Percentiles rank a stretch among this genome's conserved stretches.
phyloP scores from a whole-genome alignment of 169 alveolate genomes.

The Miamiensis avidus region DNA sequence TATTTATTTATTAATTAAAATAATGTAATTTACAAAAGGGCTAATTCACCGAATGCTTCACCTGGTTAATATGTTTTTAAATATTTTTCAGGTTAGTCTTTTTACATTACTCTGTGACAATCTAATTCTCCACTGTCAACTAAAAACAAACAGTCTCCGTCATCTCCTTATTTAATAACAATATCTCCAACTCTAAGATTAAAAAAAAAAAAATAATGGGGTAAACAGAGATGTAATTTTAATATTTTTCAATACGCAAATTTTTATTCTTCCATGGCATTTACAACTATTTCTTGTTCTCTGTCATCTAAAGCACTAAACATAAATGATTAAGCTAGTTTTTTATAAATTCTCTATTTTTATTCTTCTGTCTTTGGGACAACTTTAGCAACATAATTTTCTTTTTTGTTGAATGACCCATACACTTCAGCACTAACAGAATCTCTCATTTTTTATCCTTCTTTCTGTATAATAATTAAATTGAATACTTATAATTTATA shows the following conservation, averaged over 20 bases:
- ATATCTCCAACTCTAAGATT: conserved; percentile 63
- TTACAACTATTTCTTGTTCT: conserved; percentile 82
- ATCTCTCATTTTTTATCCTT: conserved; percentile 53
- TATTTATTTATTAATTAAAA: too few relatives aligned
- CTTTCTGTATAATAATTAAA: neutral
- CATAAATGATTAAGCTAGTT: conserved; percentile 79
- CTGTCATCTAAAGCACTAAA: conserved; percentile 84
- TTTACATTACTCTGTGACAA: conserved; percentile 64
- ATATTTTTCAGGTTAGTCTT: conserved; percentile 54
- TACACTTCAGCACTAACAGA: conserved; percentile 94
- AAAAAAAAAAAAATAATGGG: neutral
- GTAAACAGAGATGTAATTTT: too few relatives aligned
- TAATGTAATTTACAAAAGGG: conserved; percentile 56
- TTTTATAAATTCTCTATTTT: conserved; percentile 74
- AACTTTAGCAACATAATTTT: conserved; percentile 88
- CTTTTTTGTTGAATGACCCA: conserved; percentile 92
- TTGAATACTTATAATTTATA: too few relatives aligned
- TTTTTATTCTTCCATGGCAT: conserved; percentile 90
- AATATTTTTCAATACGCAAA: conserved; percentile 32
- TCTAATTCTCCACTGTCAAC: conserved; percentile 78
- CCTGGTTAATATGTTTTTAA: conserved; percentile 80
- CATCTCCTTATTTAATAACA: conserved; percentile 79
- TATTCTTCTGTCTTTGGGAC: conserved; percentile 85
- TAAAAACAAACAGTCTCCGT: conserved; percentile 78
- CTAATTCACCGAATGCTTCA: conserved; percentile 87